These are phyloP conservation scores for Ceratocystis albifundus DNA, from an alignment of 2,329 filamentous ascomycete genomes.

Conservation along the genomic window DNA sequence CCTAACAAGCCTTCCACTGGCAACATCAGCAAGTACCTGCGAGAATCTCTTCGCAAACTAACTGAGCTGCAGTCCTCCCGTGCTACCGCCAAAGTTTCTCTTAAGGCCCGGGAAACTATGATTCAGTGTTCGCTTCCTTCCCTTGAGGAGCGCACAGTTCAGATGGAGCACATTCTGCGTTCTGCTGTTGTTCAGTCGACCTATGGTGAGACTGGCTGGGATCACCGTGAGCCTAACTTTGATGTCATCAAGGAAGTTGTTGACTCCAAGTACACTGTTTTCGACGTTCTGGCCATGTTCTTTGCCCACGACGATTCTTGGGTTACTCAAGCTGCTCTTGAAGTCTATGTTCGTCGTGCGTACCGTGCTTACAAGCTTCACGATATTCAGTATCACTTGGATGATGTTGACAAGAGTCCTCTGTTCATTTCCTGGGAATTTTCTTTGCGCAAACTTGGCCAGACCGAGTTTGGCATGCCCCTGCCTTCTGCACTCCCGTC, in stretches of 20 bases:
- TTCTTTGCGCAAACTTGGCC: constrained; percentile 80
- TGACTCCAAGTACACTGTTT: constrained; percentile 96
- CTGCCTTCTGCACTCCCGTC: constrained; percentile 70
- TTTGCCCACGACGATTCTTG: constrained; percentile 89
- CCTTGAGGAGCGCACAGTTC: constrained; percentile 80
- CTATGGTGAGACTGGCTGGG: constrained; percentile 94
- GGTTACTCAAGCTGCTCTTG: constrained; percentile 85
- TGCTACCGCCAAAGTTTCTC: constrained; percentile 80
- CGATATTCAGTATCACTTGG: constrained; percentile 77
- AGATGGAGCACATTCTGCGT: constrained; percentile 97
- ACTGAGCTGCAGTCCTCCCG: constrained; percentile 78
- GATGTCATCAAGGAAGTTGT: constrained; percentile 94
- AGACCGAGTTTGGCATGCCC: constrained; percentile 78
- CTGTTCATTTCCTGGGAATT: constrained; percentile 94
- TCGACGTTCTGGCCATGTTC: constrained; percentile 89
- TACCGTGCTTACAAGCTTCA: constrained; percentile 94
- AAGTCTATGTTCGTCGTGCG: constrained; percentile 90
- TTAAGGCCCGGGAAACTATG: constrained; percentile 93
- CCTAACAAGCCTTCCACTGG: constrained; percentile 87
- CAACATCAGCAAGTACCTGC: constrained; percentile 80
- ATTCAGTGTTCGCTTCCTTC: constrained; percentile 96
- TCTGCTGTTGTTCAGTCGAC: constrained; percentile 93
- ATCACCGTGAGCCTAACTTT: constrained; percentile 83
- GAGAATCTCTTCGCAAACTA: constrained; percentile 67
- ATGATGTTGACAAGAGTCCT: constrained; percentile 54